Evolutionary conservation across 139 green algal species (phyloP), one percentile per base, ranked within the genome.

Genomic region (Desmodesmus armatus): DNA sequence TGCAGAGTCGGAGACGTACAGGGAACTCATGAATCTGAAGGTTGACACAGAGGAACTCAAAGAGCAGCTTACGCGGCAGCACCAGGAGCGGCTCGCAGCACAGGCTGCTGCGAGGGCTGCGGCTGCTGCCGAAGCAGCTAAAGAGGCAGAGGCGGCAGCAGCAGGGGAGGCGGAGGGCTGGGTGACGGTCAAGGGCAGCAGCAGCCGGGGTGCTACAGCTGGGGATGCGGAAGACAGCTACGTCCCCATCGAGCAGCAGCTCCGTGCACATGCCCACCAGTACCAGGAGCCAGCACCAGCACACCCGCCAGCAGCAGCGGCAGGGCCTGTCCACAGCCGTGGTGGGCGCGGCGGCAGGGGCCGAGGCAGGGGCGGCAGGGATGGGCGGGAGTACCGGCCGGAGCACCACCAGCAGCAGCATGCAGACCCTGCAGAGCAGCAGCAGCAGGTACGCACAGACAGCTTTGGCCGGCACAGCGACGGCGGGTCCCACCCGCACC

Each of bases 31-130:
- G 17, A 40, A 62, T 15, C 41, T 89, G 35, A 47, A 49, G 43
- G 7, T 89, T 3, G 23, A 80, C 43, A 85, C 96, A 2, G 60
- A 90, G 0, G 69, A 84, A 49, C 78, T 93, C 5, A 89, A 94
- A 17, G 90, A 90, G 0, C 76, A 85, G 33, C 73, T 90, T 81
- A 92, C 83, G 13, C 53, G 71, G 47, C 43, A 49, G 44, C 29
- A 40, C 15, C 31, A 44, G 40, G 17, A 62, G 33, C 31, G 43
- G 71, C 43, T 80, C 62, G 43, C 58, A 31, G 60, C 44, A n/a
- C n/a, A 43, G 55, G 70, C 23, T 44, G 65, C 7, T 35, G 76
- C 53, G n/a, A 6, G 55, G 9, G 41, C 33, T 51, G 37, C 37
- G 29, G 67, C 93, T 87, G 25, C 63, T 72, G 37, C 41, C 58